phyloP scores from a whole-genome alignment of 2,329 filamentous ascomycete genomes.

The Neurospora crassa region DNA sequence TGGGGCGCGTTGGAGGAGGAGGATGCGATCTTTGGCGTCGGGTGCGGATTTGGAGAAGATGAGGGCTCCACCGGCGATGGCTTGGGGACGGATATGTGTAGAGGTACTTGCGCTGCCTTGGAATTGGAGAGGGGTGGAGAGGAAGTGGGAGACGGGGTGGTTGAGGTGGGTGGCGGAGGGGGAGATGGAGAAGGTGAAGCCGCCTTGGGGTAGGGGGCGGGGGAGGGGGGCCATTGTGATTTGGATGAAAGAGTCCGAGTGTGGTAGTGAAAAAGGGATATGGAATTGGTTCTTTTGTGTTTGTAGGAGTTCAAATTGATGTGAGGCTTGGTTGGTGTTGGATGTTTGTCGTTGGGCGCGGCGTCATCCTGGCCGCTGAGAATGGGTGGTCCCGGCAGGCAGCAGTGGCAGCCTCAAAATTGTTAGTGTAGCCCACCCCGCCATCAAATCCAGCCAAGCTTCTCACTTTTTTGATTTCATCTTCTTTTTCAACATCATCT shows the following conservation, averaged over 20 bases:
- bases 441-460: no score
- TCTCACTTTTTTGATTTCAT: no score
- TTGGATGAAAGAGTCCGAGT: no score
- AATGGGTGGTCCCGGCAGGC: neutral
- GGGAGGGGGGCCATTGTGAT: slow-evolving; percentile 2
- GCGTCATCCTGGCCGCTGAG: neutral
- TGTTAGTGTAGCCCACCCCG: neutral
- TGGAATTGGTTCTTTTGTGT: no score
- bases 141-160: slow-evolving; percentile 15
- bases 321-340: no score
- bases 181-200: slow-evolving; percentile 17
- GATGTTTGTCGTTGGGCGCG: neutral
- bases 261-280: no score
- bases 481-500: neutral
- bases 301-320: no score
- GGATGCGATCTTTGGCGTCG: slow-evolving; percentile 19
- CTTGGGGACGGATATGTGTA: slow-evolving; percentile 6
- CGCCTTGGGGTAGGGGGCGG: slow-evolving; percentile 5
- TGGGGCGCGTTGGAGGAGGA: slow-evolving; percentile 30
- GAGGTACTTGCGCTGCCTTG: neutral
- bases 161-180: slow-evolving; percentile 14
- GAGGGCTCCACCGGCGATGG: slow-evolving; percentile 20
- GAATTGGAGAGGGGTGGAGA: slow-evolving; percentile 5
- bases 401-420: neutral
- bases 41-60: slow-evolving; percentile 18